A percentile compares a stretch with the other conserved stretches of the same genome.
phyloP scores from a whole-genome alignment of 2,329 filamentous ascomycete genomes.

The Alternaria brassicae region DNA sequence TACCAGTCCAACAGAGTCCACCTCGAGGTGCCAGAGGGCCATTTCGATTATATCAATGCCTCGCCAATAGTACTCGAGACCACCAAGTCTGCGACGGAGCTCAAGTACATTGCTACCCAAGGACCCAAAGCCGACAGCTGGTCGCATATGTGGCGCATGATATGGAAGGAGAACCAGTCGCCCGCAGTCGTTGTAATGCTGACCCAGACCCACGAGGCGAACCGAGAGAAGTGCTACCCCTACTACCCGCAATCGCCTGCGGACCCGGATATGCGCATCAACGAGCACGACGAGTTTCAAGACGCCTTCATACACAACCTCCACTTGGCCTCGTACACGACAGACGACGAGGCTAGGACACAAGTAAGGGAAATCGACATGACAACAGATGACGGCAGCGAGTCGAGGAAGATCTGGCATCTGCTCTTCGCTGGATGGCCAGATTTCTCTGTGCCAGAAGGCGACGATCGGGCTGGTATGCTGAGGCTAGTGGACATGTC shows the following conservation, averaged over 20 bases:
- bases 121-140: slow-evolving; percentile 80
- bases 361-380: slow-evolving; percentile 77
- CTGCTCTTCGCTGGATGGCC: slow-evolving; percentile 88
- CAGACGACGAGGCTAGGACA: slow-evolving; percentile 65
- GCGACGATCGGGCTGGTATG: slow-evolving; percentile 71
- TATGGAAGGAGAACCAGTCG: slow-evolving; percentile 77
- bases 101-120: slow-evolving; percentile 88
- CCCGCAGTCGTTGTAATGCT: slow-evolving; percentile 89
- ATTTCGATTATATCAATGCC: slow-evolving; percentile 62
- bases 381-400: slow-evolving; percentile 50
- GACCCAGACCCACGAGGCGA: slow-evolving; percentile 82
- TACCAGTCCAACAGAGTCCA: slow-evolving; percentile 87
- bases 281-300: slow-evolving; percentile 69
- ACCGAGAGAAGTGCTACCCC: slow-evolving; percentile 82
- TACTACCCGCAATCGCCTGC: slow-evolving; percentile 73
- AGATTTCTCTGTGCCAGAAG: slow-evolving; percentile 82
- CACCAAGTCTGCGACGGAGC: slow-evolving; percentile 49
- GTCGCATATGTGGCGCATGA: slow-evolving; percentile 94
- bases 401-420: slow-evolving; percentile 77
- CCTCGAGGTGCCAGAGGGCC: slow-evolving; percentile 75
- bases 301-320: slow-evolving; percentile 73
- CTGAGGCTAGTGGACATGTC: slow-evolving; percentile 74
- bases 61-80: slow-evolving; percentile 55
- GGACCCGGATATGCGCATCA: slow-evolving; percentile 59
- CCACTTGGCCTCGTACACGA: slow-evolving; percentile 62